Conservation (phyloP, 768 basidiomycete species). For the Trametes gibbosa region DNA sequence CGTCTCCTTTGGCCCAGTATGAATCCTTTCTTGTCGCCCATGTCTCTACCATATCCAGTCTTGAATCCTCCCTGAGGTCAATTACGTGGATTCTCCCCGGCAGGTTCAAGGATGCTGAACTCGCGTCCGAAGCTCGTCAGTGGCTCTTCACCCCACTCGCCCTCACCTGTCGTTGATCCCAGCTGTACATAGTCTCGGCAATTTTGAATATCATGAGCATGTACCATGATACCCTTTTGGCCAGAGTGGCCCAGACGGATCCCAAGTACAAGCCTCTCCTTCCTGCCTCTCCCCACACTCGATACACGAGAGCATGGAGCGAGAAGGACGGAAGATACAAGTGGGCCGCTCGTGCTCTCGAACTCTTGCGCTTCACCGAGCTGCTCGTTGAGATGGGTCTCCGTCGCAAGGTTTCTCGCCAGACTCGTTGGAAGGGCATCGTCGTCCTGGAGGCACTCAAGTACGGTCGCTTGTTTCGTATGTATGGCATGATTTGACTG, state of each 20-base stretch:
- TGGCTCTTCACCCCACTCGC: constrained; percentile 28
- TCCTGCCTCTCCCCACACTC: constrained; percentile 74
- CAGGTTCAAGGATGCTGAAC: constrained; percentile 94
- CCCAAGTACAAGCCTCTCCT: constrained; percentile 75
- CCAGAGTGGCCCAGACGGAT: constrained; percentile 58
- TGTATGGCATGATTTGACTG: constrained; percentile 3
- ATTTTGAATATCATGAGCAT: constrained; percentile 82
- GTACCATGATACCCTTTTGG: constrained; percentile 93
- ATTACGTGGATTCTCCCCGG: constrained; percentile 96
- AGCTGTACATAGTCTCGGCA: constrained; percentile 66
- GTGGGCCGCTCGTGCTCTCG: constrained; percentile 72
- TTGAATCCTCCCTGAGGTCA: constrained; percentile 87
- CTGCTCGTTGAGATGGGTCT: constrained; percentile 89
- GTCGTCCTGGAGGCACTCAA: constrained; percentile 80
- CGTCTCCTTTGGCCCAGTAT: constrained; percentile 66
- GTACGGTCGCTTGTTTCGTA: constrained; percentile 42
- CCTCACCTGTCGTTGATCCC: constrained; percentile 9
- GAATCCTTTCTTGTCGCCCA: constrained; percentile 84
- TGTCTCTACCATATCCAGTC: constrained; percentile 77
- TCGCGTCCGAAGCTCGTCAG: constrained; percentile 92
- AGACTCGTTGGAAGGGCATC: constrained; percentile 72
- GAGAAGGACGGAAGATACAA: constrained; percentile 69
- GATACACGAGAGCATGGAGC: constrained; percentile 88
- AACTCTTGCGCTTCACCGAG: constrained; percentile 77
- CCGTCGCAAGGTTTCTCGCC: constrained; percentile 62